Evolutionary conservation across 768 basidiomycete genomes (phyloP).

Genomic region (Infundibulicybe gibba): DNA sequence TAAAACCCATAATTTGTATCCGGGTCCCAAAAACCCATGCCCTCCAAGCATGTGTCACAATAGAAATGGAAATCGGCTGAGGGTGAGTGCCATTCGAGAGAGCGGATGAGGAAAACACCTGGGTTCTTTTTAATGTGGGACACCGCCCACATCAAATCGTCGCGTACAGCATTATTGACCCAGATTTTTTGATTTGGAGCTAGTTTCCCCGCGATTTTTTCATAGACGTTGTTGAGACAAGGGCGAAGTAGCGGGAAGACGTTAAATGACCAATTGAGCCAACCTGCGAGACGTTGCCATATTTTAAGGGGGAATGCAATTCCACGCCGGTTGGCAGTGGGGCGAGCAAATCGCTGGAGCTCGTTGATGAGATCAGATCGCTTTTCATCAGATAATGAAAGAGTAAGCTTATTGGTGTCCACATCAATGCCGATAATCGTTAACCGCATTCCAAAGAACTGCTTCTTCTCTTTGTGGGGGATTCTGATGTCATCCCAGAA

Average conservation of each 20-base stretch:
- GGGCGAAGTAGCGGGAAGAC: conserved; percentile 32
- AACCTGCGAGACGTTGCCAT: conserved; percentile 27
- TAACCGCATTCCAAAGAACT: conserved; percentile 24
- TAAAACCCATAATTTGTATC: conserved; percentile 15
- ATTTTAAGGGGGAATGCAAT: background rate
- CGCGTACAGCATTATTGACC: conserved; percentile 20
- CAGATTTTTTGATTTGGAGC: conserved; percentile 9
- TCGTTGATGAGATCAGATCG: conserved; percentile 1
- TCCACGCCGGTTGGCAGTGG: background rate
- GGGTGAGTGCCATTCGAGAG: conserved; percentile 7
- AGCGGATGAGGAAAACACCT: conserved; percentile 20
- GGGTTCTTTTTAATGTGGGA: conserved; percentile 11
- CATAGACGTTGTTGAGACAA: conserved; percentile 25
- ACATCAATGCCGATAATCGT: conserved; percentile 36
- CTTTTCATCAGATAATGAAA: conserved; percentile 16
- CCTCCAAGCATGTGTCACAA: conserved; percentile 21
- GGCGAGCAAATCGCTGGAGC: background rate
- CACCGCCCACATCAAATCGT: conserved; percentile 28
- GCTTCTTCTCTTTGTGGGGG: conserved; percentile 36
- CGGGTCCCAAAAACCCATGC: conserved; percentile 26
- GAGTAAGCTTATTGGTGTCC: conserved; percentile 23
- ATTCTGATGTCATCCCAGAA: conserved; percentile 37
- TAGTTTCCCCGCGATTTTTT: conserved; percentile 26
- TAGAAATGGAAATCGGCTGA: conserved; percentile 10
- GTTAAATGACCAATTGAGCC: conserved; percentile 38